Conservation (phyloP, 805 yeast genomes). For the Ogataea ganodermae region DNA sequence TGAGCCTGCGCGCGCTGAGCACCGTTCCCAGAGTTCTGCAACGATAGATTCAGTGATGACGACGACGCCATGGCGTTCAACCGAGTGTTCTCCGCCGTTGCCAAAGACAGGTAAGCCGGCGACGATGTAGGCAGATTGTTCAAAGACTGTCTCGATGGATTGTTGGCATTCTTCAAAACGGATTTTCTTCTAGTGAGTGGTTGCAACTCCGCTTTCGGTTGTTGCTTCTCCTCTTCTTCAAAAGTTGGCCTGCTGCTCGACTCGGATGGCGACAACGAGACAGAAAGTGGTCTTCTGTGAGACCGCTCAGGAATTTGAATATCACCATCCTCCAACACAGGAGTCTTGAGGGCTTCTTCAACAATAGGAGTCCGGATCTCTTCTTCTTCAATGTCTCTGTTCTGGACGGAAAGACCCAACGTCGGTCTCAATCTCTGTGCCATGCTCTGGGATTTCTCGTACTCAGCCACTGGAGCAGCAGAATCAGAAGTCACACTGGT, state of each 20-base stretch:
- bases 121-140: constrained; percentile 47
- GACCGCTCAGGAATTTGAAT: constrained; percentile 38
- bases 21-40: constrained; percentile 17
- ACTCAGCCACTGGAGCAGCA: constrained; percentile 11
- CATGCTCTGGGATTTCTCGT: constrained; percentile 33
- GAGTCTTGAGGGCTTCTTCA: neutral
- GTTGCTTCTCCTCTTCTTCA: constrained; percentile 1
- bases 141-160: constrained; percentile 20
- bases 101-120: constrained; percentile 63
- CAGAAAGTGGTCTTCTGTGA: constrained; percentile 28
- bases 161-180: constrained; percentile 45
- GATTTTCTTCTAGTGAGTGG: constrained; percentile 39
- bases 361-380: constrained; percentile 26
- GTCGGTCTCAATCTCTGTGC: constrained; percentile 51
- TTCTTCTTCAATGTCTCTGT: constrained; percentile 19
- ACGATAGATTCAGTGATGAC: constrained; percentile 36
- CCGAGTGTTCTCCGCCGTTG: constrained; percentile 81
- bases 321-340: no score
- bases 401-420: constrained; percentile 30
- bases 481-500: constrained; percentile 5
- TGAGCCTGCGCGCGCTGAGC: constrained; percentile 17
- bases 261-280: constrained; percentile 10
- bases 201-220: neutral
- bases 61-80: constrained; percentile 61
- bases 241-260: neutral